Conservation (phyloP, 768 basidiomycete genomes). For the Lactarius trivialis region DNA sequence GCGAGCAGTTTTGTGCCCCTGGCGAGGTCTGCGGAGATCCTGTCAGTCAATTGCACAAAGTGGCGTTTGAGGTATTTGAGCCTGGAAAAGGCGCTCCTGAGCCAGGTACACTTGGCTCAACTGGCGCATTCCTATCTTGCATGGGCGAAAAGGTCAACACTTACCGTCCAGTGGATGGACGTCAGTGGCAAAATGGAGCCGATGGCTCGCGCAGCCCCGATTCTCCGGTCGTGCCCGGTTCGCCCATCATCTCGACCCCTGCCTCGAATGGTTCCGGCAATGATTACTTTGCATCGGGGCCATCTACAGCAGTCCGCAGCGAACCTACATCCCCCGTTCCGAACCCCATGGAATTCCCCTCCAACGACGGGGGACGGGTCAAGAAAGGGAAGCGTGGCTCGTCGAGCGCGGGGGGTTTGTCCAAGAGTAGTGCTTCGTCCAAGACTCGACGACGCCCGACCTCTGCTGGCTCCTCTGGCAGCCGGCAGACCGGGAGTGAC, state of each 20-base stretch:
- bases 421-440: slow-evolving; percentile 46
- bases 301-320: slow-evolving; percentile 41
- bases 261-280: slow-evolving; percentile 41
- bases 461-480: slow-evolving; percentile 45
- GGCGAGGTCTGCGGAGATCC: slow-evolving; percentile 92
- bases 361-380: slow-evolving; percentile 81
- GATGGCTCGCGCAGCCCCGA: slow-evolving; percentile 39
- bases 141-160: slow-evolving; percentile 94
- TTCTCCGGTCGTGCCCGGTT: slow-evolving; percentile 49
- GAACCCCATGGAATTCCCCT: slow-evolving; percentile 58
- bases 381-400: slow-evolving; percentile 73
- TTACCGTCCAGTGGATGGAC: slow-evolving; percentile 76
- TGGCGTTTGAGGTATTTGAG: slow-evolving; percentile 89
- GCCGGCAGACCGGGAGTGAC: slow-evolving; percentile 62
- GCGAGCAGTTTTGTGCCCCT: slow-evolving; percentile 73
- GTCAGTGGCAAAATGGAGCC: slow-evolving; percentile 49
- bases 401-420: slow-evolving; percentile 58
- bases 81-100: slow-evolving; percentile 61
- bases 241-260: slow-evolving; percentile 62
- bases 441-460: slow-evolving; percentile 66
- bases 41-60: slow-evolving; percentile 93
- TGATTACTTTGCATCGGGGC: slow-evolving; percentile 60
- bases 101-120: slow-evolving; percentile 68
- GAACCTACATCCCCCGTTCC: slow-evolving; percentile 54
- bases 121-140: slow-evolving; percentile 82